Conservation (phyloP, 2,329 filamentous ascomycete genomes). For the Cladosporium sp. region DNA sequence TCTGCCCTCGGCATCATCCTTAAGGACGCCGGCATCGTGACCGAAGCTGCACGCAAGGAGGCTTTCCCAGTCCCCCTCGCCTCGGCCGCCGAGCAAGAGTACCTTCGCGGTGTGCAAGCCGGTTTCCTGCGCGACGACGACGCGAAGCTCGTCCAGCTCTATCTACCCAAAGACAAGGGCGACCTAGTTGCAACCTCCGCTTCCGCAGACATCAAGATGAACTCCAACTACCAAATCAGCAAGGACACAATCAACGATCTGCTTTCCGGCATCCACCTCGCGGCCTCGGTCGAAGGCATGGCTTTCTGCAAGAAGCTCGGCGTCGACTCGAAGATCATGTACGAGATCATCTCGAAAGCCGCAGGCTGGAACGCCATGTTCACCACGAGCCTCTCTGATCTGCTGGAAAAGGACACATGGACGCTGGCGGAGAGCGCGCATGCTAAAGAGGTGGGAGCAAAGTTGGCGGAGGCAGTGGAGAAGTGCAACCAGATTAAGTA, state of each 20-base stretch:
- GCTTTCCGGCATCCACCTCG: conserved; percentile 52
- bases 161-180: conserved; percentile 41
- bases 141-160: conserved; percentile 58
- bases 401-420: conserved; percentile 40
- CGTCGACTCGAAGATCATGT: conserved; percentile 49
- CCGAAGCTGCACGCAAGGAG: conserved; percentile 60
- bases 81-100: conserved; percentile 65
- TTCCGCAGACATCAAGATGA: conserved; percentile 42
- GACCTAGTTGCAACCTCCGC: conserved; percentile 39
- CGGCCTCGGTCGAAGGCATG: conserved; percentile 52
- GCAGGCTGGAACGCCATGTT: conserved; percentile 52
- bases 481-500: conserved; percentile 38
- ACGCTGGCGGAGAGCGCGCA: conserved; percentile 40
- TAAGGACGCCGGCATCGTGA: conserved; percentile 64
- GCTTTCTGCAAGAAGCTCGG: conserved; percentile 50
- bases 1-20: conserved; percentile 51
- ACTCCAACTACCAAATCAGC: conserved; percentile 36
- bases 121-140: conserved; percentile 60
- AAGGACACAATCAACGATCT: conserved; percentile 44
- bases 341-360: conserved; percentile 50
- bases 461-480: conserved; percentile 47
- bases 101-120: conserved; percentile 60
- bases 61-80: conserved; percentile 64
- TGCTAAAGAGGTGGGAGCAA: conserved; percentile 42
- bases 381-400: conserved; percentile 39